phyloP scores from a whole-genome alignment of 1,139 yeast genomes.

The Arxiozyma bovina region DNA sequence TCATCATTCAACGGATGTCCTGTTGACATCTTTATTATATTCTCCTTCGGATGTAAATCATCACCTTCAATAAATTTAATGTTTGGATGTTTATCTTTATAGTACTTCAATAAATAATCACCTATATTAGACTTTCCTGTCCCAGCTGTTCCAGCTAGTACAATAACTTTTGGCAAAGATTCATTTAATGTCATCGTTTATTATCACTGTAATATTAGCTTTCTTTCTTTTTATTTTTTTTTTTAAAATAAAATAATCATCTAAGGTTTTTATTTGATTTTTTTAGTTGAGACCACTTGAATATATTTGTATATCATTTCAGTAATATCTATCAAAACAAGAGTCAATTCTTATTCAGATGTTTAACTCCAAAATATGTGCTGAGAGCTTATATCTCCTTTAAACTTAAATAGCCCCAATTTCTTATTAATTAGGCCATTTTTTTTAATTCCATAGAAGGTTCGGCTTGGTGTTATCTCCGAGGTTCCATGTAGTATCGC shows the following conservation, averaged over 20 bases:
- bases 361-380: too few relatives aligned
- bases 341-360: too few relatives aligned
- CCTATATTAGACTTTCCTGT: slow-evolving; percentile 86
- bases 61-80: slow-evolving; percentile 81
- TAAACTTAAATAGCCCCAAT: too few relatives aligned
- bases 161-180: slow-evolving; percentile 26
- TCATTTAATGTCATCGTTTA: background rate
- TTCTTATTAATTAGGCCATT: too few relatives aligned
- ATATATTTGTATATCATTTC: too few relatives aligned
- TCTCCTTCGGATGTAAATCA: slow-evolving; percentile 59
- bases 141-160: slow-evolving; percentile 90
- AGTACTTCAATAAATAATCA: slow-evolving; percentile 35
- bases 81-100: slow-evolving; percentile 18
- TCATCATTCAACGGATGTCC: slow-evolving; percentile 80
- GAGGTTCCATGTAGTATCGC: too few relatives aligned
- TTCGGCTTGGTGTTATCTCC: too few relatives aligned
- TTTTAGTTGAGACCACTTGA: too few relatives aligned
- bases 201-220: background rate
- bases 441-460: too few relatives aligned
- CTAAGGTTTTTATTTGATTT: too few relatives aligned
- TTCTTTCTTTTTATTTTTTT: background rate
- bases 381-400: too few relatives aligned
- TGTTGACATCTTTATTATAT: slow-evolving; percentile 70
- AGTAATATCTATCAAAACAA: too few relatives aligned
- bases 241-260: background rate